phyloP scores from a whole-genome alignment of 257 asterid genomes.

The Salvia miltiorrhiza region DNA sequence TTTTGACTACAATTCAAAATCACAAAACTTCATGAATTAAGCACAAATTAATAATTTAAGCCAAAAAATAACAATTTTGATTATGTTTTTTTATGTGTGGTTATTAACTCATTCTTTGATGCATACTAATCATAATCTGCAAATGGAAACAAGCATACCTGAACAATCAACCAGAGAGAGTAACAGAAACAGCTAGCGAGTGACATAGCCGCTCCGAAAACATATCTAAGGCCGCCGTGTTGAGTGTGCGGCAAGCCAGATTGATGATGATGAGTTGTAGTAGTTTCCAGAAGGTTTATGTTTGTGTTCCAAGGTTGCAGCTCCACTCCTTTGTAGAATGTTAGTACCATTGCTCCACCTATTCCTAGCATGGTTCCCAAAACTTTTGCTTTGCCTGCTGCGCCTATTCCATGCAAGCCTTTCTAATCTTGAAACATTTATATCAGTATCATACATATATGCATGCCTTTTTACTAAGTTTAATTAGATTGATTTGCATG shows the following conservation, averaged over 20 bases:
- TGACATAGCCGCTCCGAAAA: slow-evolving; percentile 36
- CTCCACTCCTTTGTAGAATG: slow-evolving; percentile 52
- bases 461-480: too few relatives aligned
- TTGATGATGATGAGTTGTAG: not conserved
- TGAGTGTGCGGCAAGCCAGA: not conserved
- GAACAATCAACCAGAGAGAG: slow-evolving; percentile 57
- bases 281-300: slow-evolving; percentile 38
- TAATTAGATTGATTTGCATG: too few relatives aligned
- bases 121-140: too few relatives aligned
- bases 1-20: too few relatives aligned
- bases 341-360: slow-evolving; percentile 63
- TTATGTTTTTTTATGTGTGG: too few relatives aligned
- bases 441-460: too few relatives aligned
- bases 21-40: too few relatives aligned
- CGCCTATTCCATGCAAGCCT: slow-evolving; percentile 46
- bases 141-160: too few relatives aligned
- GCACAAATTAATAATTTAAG: too few relatives aligned
- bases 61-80: too few relatives aligned
- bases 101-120: too few relatives aligned
- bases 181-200: slow-evolving; percentile 33
- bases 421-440: slow-evolving; percentile 44
- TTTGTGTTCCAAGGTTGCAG: slow-evolving; percentile 32
- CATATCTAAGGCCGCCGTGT: not conserved
- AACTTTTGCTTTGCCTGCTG: slow-evolving; percentile 60
- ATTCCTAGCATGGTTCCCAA: slow-evolving; percentile 52